Conservation (phyloP, 139 green algal genomes). For the Auxenochlorella protothecoides region DNA sequence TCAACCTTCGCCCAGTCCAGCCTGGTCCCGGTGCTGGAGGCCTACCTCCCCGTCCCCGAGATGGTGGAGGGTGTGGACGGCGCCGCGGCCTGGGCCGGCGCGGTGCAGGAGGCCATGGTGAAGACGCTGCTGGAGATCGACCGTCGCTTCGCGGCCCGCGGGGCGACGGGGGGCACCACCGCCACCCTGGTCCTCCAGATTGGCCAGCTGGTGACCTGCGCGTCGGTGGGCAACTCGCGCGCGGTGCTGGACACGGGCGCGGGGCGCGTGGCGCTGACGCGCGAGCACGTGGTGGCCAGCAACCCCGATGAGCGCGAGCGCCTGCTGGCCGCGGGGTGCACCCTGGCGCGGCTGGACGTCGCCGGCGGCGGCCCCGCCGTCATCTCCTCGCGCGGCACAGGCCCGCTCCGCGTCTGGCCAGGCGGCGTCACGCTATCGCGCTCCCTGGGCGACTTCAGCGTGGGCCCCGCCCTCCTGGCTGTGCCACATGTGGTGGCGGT, state of each 20-base stretch:
- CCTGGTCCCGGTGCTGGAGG: background rate
- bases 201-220: constrained; percentile 66
- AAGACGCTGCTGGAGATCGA: constrained; percentile 14
- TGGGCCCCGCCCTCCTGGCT: too few species aligned
- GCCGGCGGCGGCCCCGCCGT: too few species aligned
- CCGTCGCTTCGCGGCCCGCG: constrained; percentile 16
- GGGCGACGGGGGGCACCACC: constrained; percentile 27
- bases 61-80: background rate
- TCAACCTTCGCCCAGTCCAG: background rate
- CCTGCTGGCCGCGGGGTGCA: constrained; percentile 1
- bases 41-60: background rate
- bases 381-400: too few species aligned
- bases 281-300: constrained; percentile 29
- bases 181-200: constrained; percentile 38
- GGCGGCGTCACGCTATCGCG: too few species aligned
- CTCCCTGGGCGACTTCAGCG: too few species aligned
- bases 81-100: background rate
- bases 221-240: constrained; percentile 71
- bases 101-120: constrained; percentile 23
- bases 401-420: too few species aligned
- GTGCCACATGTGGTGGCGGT: too few species aligned
- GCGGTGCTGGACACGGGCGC: constrained; percentile 58
- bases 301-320: constrained; percentile 18
- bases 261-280: constrained; percentile 20
- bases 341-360: background rate